phyloP scores from a whole-genome alignment of 148 eudicot genomes.

The Arctostaphylos glauca region DNA sequence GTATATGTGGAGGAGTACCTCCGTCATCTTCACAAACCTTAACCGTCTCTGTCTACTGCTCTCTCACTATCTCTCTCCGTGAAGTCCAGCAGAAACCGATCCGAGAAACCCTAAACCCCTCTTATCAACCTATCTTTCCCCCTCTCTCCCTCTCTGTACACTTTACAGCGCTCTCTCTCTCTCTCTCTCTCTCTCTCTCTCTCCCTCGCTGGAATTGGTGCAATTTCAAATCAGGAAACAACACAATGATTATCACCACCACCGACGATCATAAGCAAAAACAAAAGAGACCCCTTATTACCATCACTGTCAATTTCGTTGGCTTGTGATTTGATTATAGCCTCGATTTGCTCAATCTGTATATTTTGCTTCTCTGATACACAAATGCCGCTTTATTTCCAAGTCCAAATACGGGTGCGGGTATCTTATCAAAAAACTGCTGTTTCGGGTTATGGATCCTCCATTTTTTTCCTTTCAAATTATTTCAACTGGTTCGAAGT shows the following conservation, averaged over 20 bases:
- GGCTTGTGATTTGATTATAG: neutral
- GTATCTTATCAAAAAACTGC: no score
- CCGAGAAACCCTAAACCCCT: constrained; percentile 18
- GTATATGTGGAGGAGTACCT: constrained; percentile 68
- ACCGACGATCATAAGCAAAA: neutral
- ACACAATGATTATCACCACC: neutral
- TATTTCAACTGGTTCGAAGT: no score
- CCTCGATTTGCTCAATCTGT: constrained; percentile 3
- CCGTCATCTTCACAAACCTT: constrained; percentile 44
- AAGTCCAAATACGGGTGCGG: neutral
- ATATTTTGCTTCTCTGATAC: neutral
- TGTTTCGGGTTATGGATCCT: no score
- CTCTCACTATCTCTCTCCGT: neutral
- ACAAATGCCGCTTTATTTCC: neutral
- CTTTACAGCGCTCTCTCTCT: neutral
- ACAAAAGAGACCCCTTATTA: neutral
- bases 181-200: neutral
- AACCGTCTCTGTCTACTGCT: neutral
- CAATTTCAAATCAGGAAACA: neutral
- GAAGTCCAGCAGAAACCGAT: neutral
- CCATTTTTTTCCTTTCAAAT: no score
- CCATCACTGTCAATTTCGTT: constrained; percentile 8
- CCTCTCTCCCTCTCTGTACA: neutral
- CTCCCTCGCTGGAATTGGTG: neutral
- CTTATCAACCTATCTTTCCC: neutral